A percentile compares a stretch with the other conserved stretches of the same genome.
Evolutionary conservation across 192 early-diverging fungal species (phyloP).

Genomic region (Mortierella claussenii): DNA sequence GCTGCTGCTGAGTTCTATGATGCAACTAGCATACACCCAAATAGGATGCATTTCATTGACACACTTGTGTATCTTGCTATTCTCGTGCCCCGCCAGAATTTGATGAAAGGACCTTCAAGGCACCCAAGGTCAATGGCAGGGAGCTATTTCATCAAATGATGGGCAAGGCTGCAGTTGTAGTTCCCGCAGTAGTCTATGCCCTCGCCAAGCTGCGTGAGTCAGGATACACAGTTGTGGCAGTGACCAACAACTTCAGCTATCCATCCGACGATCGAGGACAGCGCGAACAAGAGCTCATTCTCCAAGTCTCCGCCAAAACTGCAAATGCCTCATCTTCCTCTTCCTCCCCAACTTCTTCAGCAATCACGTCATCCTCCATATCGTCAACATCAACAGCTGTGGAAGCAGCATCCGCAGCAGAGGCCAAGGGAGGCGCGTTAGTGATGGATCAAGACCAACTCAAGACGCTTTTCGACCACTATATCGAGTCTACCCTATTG

Average conservation of each 20-base stretch:
- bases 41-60: too few relatives aligned
- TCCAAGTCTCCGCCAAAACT: constrained; percentile 1
- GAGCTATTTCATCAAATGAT: constrained; percentile 73
- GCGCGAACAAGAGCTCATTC: constrained; percentile 38
- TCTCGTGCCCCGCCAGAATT: constrained; percentile 3
- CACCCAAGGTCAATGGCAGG: constrained; percentile 62
- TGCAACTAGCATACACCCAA: too few relatives aligned
- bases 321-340: neutral
- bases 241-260: constrained; percentile 85
- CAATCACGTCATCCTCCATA: too few relatives aligned
- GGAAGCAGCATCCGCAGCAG: too few relatives aligned
- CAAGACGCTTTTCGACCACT: constrained; percentile 70
- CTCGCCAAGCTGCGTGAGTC: constrained; percentile 52
- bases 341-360: too few relatives aligned
- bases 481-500: constrained; percentile 79
- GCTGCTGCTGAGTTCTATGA: too few relatives aligned
- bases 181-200: constrained; percentile 60
- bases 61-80: neutral
- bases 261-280: constrained; percentile 50
- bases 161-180: constrained; percentile 58
- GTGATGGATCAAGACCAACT: constrained; percentile 55
- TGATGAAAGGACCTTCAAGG: constrained; percentile 26
- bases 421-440: constrained; percentile 24
- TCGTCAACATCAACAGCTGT: constrained; percentile 1
- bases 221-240: constrained; percentile 77